These are phyloP conservation scores for Codiaeum variegatum DNA, from an alignment of 441 rosid species.

Conservation along the genomic window DNA sequence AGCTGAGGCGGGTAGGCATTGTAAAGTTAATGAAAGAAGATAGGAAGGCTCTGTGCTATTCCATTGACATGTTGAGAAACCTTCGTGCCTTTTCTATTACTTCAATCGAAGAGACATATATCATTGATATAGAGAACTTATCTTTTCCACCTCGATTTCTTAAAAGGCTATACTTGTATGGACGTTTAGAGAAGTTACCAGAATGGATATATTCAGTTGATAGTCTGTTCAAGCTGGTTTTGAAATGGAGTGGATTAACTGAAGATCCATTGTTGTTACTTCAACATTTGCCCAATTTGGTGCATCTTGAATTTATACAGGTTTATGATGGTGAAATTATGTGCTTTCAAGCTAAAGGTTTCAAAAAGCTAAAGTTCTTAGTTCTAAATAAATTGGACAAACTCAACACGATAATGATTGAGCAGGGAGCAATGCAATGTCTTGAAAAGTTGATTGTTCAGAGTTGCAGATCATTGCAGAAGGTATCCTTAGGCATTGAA, in stretches of 20 bases:
- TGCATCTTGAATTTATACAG: conserved; percentile 41
- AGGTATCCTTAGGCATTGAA: conserved; percentile 41
- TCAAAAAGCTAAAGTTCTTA: conserved; percentile 32
- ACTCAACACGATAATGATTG: conserved; percentile 26
- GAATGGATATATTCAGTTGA: conserved; percentile 31
- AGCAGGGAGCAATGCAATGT: conserved; percentile 36
- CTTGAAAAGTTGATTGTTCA: conserved; percentile 35
- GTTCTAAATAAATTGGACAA: conserved; percentile 36
- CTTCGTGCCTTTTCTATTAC: conserved; percentile 31
- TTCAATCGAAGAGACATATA: conserved; percentile 24
- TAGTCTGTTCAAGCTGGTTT: conserved; percentile 29
- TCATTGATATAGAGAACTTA: conserved; percentile 27
- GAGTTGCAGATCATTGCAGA: conserved; percentile 32
- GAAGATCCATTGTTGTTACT: conserved; percentile 32
- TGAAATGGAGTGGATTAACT: conserved; percentile 37
- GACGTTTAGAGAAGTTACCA: conserved; percentile 32
- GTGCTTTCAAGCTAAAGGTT: conserved; percentile 31
- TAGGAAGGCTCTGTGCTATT: conserved; percentile 34
- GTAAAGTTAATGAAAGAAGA: conserved; percentile 30
- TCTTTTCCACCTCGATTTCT: conserved; percentile 30
- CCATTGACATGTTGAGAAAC: conserved; percentile 28
- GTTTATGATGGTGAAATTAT: conserved; percentile 30
- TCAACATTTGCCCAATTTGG: conserved; percentile 34
- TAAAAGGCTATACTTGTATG: conserved; percentile 34
- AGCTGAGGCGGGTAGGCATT: conserved; percentile 39